These are phyloP conservation scores for Pleomassaria siparia DNA, from an alignment of 2,329 filamentous ascomycete species.

Conservation along the genomic window DNA sequence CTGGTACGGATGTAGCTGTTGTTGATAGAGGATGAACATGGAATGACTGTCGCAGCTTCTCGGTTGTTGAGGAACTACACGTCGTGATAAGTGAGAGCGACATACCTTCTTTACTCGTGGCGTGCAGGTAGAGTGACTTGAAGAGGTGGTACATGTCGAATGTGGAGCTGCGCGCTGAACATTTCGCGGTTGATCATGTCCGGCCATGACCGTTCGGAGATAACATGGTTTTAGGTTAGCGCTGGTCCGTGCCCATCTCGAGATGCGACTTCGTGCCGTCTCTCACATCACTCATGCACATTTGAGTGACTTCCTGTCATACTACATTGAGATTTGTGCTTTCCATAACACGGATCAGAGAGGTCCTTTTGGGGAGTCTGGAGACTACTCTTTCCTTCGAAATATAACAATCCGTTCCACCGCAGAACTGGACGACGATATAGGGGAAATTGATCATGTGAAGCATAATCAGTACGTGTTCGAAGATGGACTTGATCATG, in stretches of 20 bases:
- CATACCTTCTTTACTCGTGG: slow-evolving; percentile 91
- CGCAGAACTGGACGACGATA: too few relatives aligned
- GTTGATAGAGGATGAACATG: neutral
- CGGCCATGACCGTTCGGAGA: neutral
- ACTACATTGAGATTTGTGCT: too few relatives aligned
- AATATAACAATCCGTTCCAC: too few relatives aligned
- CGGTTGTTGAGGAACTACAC: too few relatives aligned
- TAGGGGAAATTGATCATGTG: too few relatives aligned
- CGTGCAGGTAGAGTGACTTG: slow-evolving; percentile 92
- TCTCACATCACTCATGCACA: neutral
- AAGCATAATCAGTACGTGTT: too few relatives aligned
- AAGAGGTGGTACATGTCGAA: slow-evolving; percentile 86
- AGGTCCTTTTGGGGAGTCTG: too few relatives aligned
- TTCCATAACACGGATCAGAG: too few relatives aligned
- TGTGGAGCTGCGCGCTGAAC: slow-evolving; percentile 17
- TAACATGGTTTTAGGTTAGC: neutral
- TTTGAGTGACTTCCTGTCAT: too few relatives aligned
- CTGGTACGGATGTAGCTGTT: neutral
- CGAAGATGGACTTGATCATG: too few relatives aligned
- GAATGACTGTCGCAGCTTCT: too few relatives aligned
- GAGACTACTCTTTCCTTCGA: too few relatives aligned
- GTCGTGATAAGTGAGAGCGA: slow-evolving; percentile 1
- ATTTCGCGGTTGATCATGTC: slow-evolving; percentile 13
- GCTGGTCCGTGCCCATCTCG: neutral
- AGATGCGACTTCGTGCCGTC: neutral